phyloP scores from a whole-genome alignment of 148 eudicot species.

The Silene latifolia region DNA sequence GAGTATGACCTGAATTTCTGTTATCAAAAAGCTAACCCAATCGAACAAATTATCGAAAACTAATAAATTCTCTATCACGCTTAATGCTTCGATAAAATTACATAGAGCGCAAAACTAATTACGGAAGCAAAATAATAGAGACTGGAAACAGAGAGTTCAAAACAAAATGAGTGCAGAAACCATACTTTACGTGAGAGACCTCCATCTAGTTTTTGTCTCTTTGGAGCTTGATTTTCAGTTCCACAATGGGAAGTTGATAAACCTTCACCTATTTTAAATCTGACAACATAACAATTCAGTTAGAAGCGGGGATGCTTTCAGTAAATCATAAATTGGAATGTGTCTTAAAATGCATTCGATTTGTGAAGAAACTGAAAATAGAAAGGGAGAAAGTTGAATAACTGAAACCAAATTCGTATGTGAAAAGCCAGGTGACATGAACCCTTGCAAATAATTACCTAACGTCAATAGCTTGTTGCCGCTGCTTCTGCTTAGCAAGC shows the following conservation, averaged over 20 bases:
- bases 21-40: neutral
- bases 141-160: neutral
- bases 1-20: neutral
- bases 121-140: neutral
- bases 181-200: constrained; percentile 30
- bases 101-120: neutral
- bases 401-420: neutral
- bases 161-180: constrained; percentile 9
- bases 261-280: constrained; percentile 30
- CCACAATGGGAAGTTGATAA: constrained; percentile 31
- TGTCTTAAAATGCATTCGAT: neutral
- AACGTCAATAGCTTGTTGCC: constrained; percentile 34
- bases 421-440: no score
- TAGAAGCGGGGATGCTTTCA: neutral
- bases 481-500: constrained; percentile 77
- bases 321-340: neutral
- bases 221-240: constrained; percentile 80
- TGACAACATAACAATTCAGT: constrained; percentile 30
- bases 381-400: neutral
- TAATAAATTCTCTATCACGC: neutral
- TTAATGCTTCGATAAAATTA: neutral
- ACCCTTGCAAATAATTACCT: constrained; percentile 38
- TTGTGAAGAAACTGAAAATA: neutral
- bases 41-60: neutral
- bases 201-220: constrained; percentile 79